Percentiles rank a stretch among this genome's conserved stretches.
Conservation (phyloP, 2,329 filamentous ascomycete genomes). For the Neonectria magnoliae region DNA sequence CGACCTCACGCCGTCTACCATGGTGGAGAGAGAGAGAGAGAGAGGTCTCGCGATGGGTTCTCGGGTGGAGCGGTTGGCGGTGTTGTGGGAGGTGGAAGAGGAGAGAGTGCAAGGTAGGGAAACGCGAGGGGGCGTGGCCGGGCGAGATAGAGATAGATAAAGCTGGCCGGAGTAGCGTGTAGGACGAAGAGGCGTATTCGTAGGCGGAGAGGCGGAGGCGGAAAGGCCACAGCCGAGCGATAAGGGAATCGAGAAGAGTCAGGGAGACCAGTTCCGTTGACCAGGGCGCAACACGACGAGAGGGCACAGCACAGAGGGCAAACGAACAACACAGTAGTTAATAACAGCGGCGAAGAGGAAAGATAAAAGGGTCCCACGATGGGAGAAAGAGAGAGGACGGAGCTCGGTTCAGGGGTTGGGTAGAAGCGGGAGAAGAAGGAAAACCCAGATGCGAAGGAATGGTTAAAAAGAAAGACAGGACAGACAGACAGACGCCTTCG, state of each 20-base stretch:
- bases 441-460: slow-evolving; percentile 21
- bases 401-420: slow-evolving; percentile 1
- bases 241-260: slow-evolving; percentile 13
- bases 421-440: background rate
- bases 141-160: background rate
- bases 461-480: slow-evolving; percentile 15
- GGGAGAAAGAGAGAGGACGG: slow-evolving; percentile 3
- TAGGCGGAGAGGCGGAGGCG: slow-evolving; percentile 9
- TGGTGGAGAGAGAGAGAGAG: background rate
- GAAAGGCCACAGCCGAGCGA: slow-evolving; percentile 17
- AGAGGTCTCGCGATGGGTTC: slow-evolving; percentile 6
- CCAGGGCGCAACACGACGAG: background rate
- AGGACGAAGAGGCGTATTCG: slow-evolving; percentile 6
- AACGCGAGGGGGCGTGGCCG: slow-evolving; percentile 8
- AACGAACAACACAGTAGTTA: background rate
- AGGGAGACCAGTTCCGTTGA: background rate
- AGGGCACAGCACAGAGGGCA: slow-evolving; percentile 1
- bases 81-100: background rate
- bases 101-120: slow-evolving; percentile 5
- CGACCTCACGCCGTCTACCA: slow-evolving; percentile 53
- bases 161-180: slow-evolving; percentile 1
- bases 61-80: slow-evolving; percentile 10
- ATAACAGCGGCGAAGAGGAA: background rate
- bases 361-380: background rate
- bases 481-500: slow-evolving; percentile 4